phyloP scores from a whole-genome alignment of 768 basidiomycete genomes.

The Rhizopogon vesiculosus region DNA sequence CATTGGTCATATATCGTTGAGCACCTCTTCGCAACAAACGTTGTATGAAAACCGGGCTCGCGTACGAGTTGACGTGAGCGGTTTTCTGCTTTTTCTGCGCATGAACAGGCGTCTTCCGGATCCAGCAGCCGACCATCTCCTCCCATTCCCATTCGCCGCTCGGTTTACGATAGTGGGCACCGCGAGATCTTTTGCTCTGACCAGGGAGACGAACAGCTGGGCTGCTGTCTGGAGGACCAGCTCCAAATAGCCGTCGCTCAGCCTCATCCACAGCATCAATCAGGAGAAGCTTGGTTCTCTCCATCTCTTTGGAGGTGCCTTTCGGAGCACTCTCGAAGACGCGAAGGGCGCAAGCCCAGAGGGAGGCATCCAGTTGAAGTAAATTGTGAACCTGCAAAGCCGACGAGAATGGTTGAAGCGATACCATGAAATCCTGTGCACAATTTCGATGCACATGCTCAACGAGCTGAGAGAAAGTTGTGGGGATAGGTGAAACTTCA shows the following conservation, averaged over 20 bases:
- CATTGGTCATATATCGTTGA: not conserved
- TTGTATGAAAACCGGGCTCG: not conserved
- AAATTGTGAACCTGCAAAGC: conserved; percentile 31
- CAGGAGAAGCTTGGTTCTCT: conserved; percentile 33
- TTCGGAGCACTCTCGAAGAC: conserved; percentile 36
- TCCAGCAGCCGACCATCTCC: conserved; percentile 40
- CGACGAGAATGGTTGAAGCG: conserved; percentile 20
- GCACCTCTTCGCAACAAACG: not conserved
- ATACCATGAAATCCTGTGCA: conserved; percentile 19
- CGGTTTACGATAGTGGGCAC: conserved; percentile 7
- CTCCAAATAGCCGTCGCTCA: conserved; percentile 42
- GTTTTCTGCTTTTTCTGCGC: conserved; percentile 18
- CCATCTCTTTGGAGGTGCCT: conserved; percentile 19
- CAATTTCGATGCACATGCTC: conserved; percentile 13
- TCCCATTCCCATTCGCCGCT: conserved; percentile 46
- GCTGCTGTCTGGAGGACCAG: conserved; percentile 8
- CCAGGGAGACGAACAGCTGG: conserved; percentile 10
- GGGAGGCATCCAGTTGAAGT: conserved; percentile 41
- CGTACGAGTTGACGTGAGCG: not conserved
- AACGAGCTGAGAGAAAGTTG: conserved; percentile 27
- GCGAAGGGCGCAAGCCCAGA: conserved; percentile 48
- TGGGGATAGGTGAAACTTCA: conserved; percentile 22
- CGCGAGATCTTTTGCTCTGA: conserved; percentile 1
- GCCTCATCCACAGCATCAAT: conserved; percentile 47
- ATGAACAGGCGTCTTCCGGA: conserved; percentile 29